These are phyloP conservation scores for Tetrahymena malaccensis DNA, from an alignment of 73 alveolate genomes.

Conservation along the genomic window DNA sequence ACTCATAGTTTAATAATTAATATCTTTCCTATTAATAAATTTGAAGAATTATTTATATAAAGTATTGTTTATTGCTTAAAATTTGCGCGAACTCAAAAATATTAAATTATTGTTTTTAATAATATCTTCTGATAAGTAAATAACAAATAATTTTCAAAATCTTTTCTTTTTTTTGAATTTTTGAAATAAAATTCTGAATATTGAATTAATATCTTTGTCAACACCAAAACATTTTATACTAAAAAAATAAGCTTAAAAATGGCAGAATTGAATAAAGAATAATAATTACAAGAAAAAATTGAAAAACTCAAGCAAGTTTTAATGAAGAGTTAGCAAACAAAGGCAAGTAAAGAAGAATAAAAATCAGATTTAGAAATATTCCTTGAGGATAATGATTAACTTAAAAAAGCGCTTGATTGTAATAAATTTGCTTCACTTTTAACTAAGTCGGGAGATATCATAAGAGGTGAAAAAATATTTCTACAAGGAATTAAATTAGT, in stretches of 20 bases:
- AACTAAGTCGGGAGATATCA: neutral
- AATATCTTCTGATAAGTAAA: neutral
- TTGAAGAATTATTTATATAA: too few relatives aligned
- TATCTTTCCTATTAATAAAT: too few relatives aligned
- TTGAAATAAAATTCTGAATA: neutral
- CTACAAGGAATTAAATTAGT: slow-evolving; percentile 10
- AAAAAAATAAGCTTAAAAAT: neutral
- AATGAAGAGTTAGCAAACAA: neutral
- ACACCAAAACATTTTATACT: neutral
- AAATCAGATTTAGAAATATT: neutral
- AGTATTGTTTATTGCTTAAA: too few relatives aligned
- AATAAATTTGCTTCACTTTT: neutral
- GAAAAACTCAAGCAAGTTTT: neutral
- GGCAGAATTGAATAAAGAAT: neutral
- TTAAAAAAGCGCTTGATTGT: neutral
- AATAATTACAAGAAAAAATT: neutral
- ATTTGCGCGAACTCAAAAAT: neutral
- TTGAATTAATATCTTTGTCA: neutral
- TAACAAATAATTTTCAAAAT: neutral
- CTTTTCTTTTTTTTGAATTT: neutral
- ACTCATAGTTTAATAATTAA: too few relatives aligned
- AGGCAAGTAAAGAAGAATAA: neutral
- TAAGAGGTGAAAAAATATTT: slow-evolving; percentile 24
- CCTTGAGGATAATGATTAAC: neutral
- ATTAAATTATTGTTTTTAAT: too few relatives aligned